Base-by-base conservation (phyloP, 139 green algal species). In the Auxenochlorella pyrenoidosa region DNA sequence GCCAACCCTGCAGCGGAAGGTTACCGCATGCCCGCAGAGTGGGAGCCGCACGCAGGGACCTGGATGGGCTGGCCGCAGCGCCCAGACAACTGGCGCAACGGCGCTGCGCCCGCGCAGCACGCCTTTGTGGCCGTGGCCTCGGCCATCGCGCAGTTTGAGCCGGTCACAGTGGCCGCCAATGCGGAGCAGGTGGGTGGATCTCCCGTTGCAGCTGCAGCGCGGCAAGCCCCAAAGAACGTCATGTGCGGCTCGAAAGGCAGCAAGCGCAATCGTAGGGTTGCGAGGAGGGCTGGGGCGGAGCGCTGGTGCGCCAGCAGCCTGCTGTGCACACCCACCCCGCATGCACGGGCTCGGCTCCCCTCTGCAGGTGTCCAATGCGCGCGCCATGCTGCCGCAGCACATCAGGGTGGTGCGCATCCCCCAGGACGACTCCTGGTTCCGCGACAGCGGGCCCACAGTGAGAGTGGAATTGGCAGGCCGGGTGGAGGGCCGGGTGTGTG, bases 141-240 rank as follows among this genome's bases (percentile, higher is more conserved):
- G 8, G 91, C 92, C 19, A 95, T 95, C 58, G 47, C 68, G 22
- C 38, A 85, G 32, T 94, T 94, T 82, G 92, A 95, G 80, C 90
- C 90, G 0, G 92, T 95, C 21, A 93, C 83, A 5, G 54, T 95
- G 10, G 82, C 78, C 47, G 87, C 79, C 44, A 91, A 87, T 58
- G 80, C 60, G 63, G 63, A 60, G 40, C 80, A 85, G 80, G 80
- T 58, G 41, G 5, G 80, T n/a, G n/a, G n/a, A n/a, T n/a, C n/a
- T n/a, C 47, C 47, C 47, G 47, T 10, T 54, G 47, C 47, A 10
- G 8, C 47, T 54, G 47, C 47, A 18, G 47, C 10, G 47, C 10
- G 47, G 10, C 10, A 18, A 10, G 10, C 10, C 47, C 47, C 47
- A 54, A 18, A 54, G n/a, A n/a, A n/a, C n/a, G n/a, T n/a, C n/a